Evolutionary conservation across 805 yeast genomes (phyloP), one percentile per base, ranked within the genome.

Genomic region (Wickerhamiella brachini): DNA sequence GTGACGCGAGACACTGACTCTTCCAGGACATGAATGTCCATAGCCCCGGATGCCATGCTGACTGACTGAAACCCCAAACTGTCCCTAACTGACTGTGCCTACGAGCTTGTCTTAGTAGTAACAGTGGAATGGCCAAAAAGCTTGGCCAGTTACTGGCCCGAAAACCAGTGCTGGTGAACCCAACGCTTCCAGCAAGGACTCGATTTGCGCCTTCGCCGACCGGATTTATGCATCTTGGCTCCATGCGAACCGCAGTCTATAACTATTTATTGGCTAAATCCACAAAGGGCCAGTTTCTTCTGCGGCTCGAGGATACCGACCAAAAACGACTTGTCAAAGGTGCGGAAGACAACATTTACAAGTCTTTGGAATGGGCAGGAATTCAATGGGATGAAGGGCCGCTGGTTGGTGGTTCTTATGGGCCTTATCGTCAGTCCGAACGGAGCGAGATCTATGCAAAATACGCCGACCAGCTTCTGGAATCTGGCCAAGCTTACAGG

Each of bases 201-300:
- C 69, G 99, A 56, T 93, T 93, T 67, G 99, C 99, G 0, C 98
- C 99, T 0, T 88, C 97, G 1, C 99, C 99, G 1, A 93, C 99
- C 0, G 99, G 99, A 0, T 78, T 78, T 54, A 71, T 93, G n/a
- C 99, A 93, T 64, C 64, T 93, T 53, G 99, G 99, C 0, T 89
- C 97, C 0, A 63, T 93, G 45, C 70, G 99, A 64, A 93, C 99
- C 0, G 97, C 97, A 0, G 66, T 93, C 18, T 93, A 87, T 67
- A 93, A 93, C 65, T 93, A 81, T 60, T 65, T 93, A 17, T 68
- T 85, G 15, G 97, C 98, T 0, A 78, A 72, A 58, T 72, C 76
- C 50, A 86, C 95, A 0, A 77, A 78, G 0, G 98, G 98, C 0
- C 76, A 78, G 58, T 93, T 93, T 60, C 54, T 93, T 3, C 65